A percentile compares a stretch with the other conserved stretches of the same genome.
phyloP scores from a whole-genome alignment of 208 protist species.

The Acanthamoeba royreba region DNA sequence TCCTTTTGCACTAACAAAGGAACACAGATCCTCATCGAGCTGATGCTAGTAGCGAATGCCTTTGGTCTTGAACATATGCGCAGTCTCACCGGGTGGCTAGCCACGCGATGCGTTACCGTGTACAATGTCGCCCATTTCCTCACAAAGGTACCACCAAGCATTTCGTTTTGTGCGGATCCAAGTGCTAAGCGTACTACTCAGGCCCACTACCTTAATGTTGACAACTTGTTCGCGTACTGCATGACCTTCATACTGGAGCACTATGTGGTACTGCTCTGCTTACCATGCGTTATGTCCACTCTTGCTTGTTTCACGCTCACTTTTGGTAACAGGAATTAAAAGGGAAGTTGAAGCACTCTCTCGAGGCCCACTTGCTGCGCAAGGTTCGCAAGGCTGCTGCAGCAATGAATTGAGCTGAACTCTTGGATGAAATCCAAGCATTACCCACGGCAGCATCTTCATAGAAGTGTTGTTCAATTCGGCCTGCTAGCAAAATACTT shows the following conservation, averaged over 20 bases:
- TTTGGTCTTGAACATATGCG: conserved; percentile 1
- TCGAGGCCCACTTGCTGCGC: background rate
- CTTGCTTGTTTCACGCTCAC: background rate
- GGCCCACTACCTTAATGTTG: background rate
- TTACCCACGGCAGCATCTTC: no score
- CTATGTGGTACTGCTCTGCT: background rate
- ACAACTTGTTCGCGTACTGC: conserved; percentile 29
- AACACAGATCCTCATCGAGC: background rate
- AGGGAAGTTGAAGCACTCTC: background rate
- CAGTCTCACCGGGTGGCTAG: background rate
- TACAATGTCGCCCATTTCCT: conserved; percentile 18
- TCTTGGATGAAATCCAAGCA: no score
- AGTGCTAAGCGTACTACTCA: background rate
- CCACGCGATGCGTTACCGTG: background rate
- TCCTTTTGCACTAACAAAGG: background rate
- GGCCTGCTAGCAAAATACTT: no score
- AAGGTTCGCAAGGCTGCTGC: conserved; percentile 5
- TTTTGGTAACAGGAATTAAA: background rate
- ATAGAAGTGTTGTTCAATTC: no score
- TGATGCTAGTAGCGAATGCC: conserved; percentile 12
- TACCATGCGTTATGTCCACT: background rate
- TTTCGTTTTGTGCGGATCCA: background rate
- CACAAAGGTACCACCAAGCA: background rate
- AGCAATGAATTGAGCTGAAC: no score
- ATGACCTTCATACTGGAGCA: conserved; percentile 32